Conservation (phyloP, 2,329 filamentous ascomycete species). For the Trichoderma sp. region DNA sequence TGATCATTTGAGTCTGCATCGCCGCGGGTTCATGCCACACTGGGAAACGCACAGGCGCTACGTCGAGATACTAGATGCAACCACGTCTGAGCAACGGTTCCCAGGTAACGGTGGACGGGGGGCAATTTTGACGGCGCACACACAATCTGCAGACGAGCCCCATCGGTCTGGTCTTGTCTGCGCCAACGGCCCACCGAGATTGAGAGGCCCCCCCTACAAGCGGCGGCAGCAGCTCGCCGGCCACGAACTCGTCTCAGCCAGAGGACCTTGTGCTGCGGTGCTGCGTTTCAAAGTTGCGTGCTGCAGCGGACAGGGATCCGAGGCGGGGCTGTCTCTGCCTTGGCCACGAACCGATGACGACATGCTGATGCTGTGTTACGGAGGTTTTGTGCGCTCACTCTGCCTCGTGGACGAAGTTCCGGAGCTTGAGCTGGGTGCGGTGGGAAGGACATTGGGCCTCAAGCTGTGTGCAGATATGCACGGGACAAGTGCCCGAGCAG, state of each 20-base stretch:
- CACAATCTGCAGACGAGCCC: constrained; percentile 21
- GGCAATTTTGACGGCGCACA: constrained; percentile 15
- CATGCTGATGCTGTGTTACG: constrained; percentile 25
- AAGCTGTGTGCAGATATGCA: not conserved
- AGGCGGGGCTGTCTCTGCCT: constrained; percentile 23
- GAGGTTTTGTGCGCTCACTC: not conserved
- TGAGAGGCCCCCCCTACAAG: constrained; percentile 6
- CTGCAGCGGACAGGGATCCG: constrained; percentile 15
- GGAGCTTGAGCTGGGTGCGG: constrained; percentile 6
- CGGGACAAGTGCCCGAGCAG: not conserved
- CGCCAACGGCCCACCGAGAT: constrained; percentile 24
- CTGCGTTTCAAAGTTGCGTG: constrained; percentile 23
- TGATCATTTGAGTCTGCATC: constrained; percentile 15
- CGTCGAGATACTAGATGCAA: constrained; percentile 10
- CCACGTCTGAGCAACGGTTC: constrained; percentile 14
- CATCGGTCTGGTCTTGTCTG: not conserved
- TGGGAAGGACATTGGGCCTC: constrained; percentile 1
- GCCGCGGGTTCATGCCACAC: constrained; percentile 13
- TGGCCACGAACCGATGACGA: constrained; percentile 21
- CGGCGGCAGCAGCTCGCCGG: constrained; percentile 12
- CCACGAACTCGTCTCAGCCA: constrained; percentile 14
- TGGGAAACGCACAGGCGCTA: not conserved
- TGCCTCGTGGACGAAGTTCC: constrained; percentile 1
- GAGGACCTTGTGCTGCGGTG: constrained; percentile 1
- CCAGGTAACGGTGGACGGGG: constrained; percentile 13